Evolutionary conservation across 2,329 filamentous ascomycete genomes (phyloP), one percentile per base, ranked within the genome.

Genomic region (Aspergillus fumigatus): DNA sequence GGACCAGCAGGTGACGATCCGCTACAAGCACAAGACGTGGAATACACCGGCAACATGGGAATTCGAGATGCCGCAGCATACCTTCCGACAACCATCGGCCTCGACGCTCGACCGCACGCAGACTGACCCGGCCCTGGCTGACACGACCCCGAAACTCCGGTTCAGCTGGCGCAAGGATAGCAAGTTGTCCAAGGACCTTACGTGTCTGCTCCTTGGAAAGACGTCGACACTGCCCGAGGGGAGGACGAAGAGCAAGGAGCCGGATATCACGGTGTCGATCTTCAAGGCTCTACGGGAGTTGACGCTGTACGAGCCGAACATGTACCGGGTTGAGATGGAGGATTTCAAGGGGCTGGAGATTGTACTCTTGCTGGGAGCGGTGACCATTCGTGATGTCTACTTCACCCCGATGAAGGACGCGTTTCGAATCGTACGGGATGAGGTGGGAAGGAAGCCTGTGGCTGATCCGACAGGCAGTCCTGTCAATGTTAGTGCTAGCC

Each of bases 301-400:
- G 57, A 96, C 92, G 1, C 82, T 99, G 45, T 97, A 97, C 77
- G 90, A 99, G 73, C 90, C 93, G 4, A 97, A 97, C 70, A 80
- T 97, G 68, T 87, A 88, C 59, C 83, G 94, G 6, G 88, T 97
- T 10, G 92, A 97, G 47, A 86, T 97, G 59, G 92, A 99, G 72
- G 94, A 99, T 73, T 86, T 88, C 56, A 97, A 97, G 73, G 94
- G 94, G 0, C 78, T 97, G 3, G 94, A 99, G 70, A 84, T 97
- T 1, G 87, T 92, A 1, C 75, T 97, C 23, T 68, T 87, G 27
- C 75, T 88, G 0, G 77, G 82, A 17, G 84, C 83, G 0, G 77
- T 83, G 1, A 82, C 84, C 11, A 86, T 88, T 56, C 78, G 82
- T 25, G 84, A 87, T 63, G 73, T 87, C 4, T 87, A 81, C 71